Evolutionary conservation across 768 basidiomycete species (phyloP).

Genomic region (Candolleomyces eurysporus): DNA sequence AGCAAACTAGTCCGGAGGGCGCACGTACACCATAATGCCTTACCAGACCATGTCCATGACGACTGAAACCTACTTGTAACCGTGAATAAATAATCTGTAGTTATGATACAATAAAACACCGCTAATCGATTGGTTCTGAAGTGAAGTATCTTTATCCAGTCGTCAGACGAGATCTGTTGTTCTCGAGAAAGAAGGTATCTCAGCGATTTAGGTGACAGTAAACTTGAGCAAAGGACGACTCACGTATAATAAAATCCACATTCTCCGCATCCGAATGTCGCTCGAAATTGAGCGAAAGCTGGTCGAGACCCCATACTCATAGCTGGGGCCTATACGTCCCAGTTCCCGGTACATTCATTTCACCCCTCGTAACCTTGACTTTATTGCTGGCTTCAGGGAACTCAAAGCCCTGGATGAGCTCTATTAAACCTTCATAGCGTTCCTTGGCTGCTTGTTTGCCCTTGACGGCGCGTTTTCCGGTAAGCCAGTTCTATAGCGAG

Average conservation of each 20-base stretch:
- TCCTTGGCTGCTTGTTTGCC: conserved; percentile 68
- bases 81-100: background rate
- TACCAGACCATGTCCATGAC: no score
- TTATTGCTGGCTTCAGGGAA: conserved; percentile 96
- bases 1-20: no score
- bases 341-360: conserved; percentile 89
- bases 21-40: no score
- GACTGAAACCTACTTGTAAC: background rate
- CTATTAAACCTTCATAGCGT: conserved; percentile 79
- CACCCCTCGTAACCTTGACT: conserved; percentile 88
- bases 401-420: conserved; percentile 94
- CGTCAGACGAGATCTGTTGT: conserved; percentile 7
- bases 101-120: background rate
- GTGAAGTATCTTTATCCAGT: conserved; percentile 37
- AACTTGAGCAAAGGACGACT: conserved; percentile 28
- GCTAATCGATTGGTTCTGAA: conserved; percentile 95
- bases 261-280: conserved; percentile 96
- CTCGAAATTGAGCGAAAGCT: conserved; percentile 92
- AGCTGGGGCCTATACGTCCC: conserved; percentile 98
- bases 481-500: conserved; percentile 81
- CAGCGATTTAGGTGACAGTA: background rate
- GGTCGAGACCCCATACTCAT: conserved; percentile 91
- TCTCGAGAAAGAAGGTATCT: background rate
- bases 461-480: conserved; percentile 64
- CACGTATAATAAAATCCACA: conserved; percentile 94